phyloP scores from a whole-genome alignment of 1,139 yeast species.

The Yamadazyma taylorii region DNA sequence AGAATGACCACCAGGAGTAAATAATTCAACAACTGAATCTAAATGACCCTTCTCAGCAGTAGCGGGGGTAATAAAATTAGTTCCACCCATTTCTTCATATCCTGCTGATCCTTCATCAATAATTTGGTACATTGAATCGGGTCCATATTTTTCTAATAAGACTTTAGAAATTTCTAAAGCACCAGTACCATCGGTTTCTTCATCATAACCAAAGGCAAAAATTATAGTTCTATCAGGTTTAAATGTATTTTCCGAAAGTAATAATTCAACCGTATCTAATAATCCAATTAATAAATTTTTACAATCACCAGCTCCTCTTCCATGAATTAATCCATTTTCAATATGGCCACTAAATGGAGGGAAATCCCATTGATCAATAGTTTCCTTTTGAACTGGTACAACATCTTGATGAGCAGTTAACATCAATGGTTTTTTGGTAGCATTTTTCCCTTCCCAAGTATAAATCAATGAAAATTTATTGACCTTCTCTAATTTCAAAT shows the following conservation, averaged over 20 bases:
- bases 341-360: slow-evolving; percentile 45
- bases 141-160: slow-evolving; percentile 36
- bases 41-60: slow-evolving; percentile 51
- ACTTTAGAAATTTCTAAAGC: slow-evolving; percentile 31
- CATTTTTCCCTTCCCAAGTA: slow-evolving; percentile 35
- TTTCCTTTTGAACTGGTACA: slow-evolving; percentile 46
- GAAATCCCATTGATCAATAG: slow-evolving; percentile 40
- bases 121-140: slow-evolving; percentile 39
- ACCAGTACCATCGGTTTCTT: slow-evolving; percentile 44
- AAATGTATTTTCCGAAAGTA: slow-evolving; percentile 35
- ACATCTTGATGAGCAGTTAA: slow-evolving; percentile 53
- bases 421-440: slow-evolving; percentile 36
- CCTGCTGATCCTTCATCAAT: slow-evolving; percentile 49
- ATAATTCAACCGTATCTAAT: slow-evolving; percentile 41
- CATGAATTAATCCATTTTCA: slow-evolving; percentile 41
- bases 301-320: slow-evolving; percentile 51
- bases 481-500: slow-evolving; percentile 30
- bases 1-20: slow-evolving; percentile 51
- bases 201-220: slow-evolving; percentile 51
- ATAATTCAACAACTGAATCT: slow-evolving; percentile 37
- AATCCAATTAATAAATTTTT: slow-evolving; percentile 44
- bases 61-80: slow-evolving; percentile 54
- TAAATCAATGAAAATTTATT: slow-evolving; percentile 35
- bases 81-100: slow-evolving; percentile 36
- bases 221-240: slow-evolving; percentile 42